These are phyloP conservation scores for Camelina neglecta DNA, from an alignment of 345 rosid genomes.

Conservation along the genomic window DNA sequence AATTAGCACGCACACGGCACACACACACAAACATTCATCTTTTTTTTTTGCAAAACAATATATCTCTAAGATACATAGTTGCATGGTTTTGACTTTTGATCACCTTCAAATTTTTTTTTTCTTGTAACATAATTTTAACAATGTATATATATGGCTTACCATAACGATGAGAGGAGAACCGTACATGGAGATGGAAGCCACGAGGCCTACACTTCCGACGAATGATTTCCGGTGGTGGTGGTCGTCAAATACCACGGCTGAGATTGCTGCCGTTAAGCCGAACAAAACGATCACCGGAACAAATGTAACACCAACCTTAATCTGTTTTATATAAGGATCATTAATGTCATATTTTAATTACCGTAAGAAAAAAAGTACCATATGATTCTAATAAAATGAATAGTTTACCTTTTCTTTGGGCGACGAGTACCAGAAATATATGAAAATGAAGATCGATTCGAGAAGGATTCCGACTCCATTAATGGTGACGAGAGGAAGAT, in stretches of 20 bases:
- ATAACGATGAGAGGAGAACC: constrained; percentile 73
- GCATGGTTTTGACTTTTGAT: not conserved
- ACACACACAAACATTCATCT: not conserved
- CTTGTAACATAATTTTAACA: not conserved
- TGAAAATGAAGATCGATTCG: constrained; percentile 65
- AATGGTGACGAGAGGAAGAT: constrained; percentile 71
- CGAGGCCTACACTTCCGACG: constrained; percentile 72
- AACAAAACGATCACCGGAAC: constrained; percentile 49
- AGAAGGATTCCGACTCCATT: constrained; percentile 77
- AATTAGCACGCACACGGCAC: not conserved
- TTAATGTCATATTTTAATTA: not conserved
- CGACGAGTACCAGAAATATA: constrained; percentile 62
- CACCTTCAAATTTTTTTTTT: too few species aligned
- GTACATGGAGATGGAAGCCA: constrained; percentile 72
- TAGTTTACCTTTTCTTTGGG: constrained; percentile 62
- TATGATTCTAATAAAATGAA: not conserved
- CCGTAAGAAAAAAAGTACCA: not conserved
- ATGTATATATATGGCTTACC: constrained; percentile 50
- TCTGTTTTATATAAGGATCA: constrained; percentile 37
- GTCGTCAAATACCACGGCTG: constrained; percentile 59
- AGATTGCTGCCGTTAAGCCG: constrained; percentile 47
- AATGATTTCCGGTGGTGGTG: constrained; percentile 69
- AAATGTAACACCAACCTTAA: constrained; percentile 52
- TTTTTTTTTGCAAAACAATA: not conserved
- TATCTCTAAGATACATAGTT: not conserved